Evolutionary conservation across 305 asterid species (phyloP).

Genomic region (Nicotiana rustica): DNA sequence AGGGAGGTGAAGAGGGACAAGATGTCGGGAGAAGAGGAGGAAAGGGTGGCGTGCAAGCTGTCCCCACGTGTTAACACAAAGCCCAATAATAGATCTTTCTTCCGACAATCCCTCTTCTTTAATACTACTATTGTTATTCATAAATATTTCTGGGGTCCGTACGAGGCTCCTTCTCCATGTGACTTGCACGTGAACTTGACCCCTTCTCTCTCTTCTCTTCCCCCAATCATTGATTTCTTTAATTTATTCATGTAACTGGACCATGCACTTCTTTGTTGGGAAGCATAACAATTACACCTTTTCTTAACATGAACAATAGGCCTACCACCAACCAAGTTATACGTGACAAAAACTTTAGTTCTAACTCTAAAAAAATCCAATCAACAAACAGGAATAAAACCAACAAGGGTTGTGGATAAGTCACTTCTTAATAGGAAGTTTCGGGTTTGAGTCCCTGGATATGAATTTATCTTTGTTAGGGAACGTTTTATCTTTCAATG

Average conservation of each 20-base stretch:
- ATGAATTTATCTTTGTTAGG: too few species aligned
- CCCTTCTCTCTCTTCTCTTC: conserved; percentile 33
- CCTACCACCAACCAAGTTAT: not conserved
- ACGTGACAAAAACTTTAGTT: too few species aligned
- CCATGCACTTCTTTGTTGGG: not conserved
- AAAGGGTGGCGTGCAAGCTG: conserved; percentile 61
- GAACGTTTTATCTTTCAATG: too few species aligned
- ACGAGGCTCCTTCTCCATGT: conserved; percentile 69
- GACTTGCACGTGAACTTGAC: conserved; percentile 61
- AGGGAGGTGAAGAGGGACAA: conserved; percentile 48
- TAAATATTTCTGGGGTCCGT: conserved; percentile 46
- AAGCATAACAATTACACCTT: not conserved
- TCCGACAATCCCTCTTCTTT: conserved; percentile 52
- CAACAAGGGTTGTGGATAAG: too few species aligned
- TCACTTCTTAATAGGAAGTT: too few species aligned
- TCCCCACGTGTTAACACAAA: conserved; percentile 75
- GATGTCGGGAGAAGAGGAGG: conserved; percentile 60
- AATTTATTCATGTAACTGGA: too few species aligned
- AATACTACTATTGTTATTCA: too few species aligned
- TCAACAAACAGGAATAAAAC: too few species aligned
- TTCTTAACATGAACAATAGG: not conserved
- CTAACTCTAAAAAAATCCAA: too few species aligned
- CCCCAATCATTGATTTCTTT: conserved; percentile 5
- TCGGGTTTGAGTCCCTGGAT: too few species aligned
- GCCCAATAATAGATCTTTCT: conserved; percentile 52